Evolutionary conservation across 179 eudicot genomes (phyloP).

Genomic region (Spinacia oleracea): DNA sequence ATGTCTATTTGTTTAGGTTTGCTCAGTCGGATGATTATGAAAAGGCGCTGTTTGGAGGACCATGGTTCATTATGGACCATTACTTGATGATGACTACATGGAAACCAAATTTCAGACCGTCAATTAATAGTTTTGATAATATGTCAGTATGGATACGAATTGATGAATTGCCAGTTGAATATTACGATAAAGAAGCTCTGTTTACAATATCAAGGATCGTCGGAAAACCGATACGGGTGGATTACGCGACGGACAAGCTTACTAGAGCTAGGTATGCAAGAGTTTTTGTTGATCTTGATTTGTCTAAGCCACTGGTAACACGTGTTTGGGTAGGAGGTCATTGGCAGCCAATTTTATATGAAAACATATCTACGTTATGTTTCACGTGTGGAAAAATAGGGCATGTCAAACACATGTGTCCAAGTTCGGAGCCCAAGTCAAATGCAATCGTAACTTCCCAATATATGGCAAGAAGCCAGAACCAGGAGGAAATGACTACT

Average conservation of each 20-base stretch:
- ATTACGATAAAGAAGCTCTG: not conserved
- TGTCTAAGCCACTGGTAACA: no score
- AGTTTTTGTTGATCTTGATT: no score
- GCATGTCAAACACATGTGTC: no score
- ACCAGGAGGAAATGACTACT: no score
- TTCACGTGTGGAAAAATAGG: no score
- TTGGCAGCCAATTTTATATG: no score
- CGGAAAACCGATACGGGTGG: not conserved
- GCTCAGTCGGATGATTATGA: not conserved
- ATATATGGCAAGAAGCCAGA: no score
- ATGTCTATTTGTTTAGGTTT: not conserved
- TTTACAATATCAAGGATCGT: not conserved
- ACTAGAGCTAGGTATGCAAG: no score
- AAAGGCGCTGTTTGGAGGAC: not conserved
- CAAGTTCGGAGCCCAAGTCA: no score
- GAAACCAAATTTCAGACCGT: slow-evolving; percentile 1
- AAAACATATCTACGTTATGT: not conserved
- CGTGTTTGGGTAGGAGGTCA: no score
- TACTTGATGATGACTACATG: not conserved
- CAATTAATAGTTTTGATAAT: not conserved
- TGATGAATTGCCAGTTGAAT: not conserved
- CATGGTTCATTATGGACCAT: not conserved
- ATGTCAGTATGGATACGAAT: not conserved
- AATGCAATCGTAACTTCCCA: no score
- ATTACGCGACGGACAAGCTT: not conserved